phyloP scores from a whole-genome alignment of 306 rosid genomes.

The Trifolium fragiferum region DNA sequence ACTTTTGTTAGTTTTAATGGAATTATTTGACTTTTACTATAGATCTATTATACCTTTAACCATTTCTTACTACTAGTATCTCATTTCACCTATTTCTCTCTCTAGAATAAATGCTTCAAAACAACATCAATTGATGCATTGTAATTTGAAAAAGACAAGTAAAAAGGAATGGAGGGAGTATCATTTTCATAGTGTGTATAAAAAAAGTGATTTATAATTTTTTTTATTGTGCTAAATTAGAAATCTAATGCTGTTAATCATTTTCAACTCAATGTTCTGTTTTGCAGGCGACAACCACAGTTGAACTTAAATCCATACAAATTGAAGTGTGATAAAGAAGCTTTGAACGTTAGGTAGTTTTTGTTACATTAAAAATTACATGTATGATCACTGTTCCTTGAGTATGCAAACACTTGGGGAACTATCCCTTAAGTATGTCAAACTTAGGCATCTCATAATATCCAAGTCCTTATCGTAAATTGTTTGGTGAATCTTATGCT shows the following conservation, averaged over 20 bases:
- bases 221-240: conserved; percentile 21
- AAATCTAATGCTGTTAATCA: conserved; percentile 21
- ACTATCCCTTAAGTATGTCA: too few relatives aligned
- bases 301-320: conserved; percentile 66
- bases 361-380: not conserved
- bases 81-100: too few relatives aligned
- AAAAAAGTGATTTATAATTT: conserved; percentile 4
- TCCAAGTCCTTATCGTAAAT: not conserved
- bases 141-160: too few relatives aligned
- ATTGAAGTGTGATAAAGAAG: conserved; percentile 93
- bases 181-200: not conserved
- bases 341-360: conserved; percentile 73
- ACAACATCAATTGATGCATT: too few relatives aligned
- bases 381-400: not conserved
- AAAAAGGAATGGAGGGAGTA: not conserved
- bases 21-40: too few relatives aligned
- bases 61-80: too few relatives aligned
- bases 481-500: not conserved
- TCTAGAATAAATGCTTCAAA: too few relatives aligned
- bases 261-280: conserved; percentile 39
- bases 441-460: not conserved
- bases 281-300: conserved; percentile 77
- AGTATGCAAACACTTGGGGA: not conserved
- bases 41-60: too few relatives aligned
- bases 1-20: too few relatives aligned